Evolutionary conservation across 257 asterid genomes (phyloP), one percentile per base, ranked within the genome.

Genomic region (Nicotiana noctiflora): DNA sequence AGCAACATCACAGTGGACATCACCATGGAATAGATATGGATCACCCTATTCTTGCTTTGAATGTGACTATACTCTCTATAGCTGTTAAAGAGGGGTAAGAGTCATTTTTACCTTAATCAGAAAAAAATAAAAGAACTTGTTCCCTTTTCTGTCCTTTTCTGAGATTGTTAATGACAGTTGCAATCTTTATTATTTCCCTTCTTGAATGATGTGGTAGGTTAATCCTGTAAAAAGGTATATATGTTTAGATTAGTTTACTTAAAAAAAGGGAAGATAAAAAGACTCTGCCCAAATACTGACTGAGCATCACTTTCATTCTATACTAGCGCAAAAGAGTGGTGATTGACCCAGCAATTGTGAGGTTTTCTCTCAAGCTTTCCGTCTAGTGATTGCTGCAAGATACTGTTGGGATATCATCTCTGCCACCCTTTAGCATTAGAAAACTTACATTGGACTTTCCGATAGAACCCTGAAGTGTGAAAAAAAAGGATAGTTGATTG

Each of bases 11-110:
- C 19, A 17, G 85, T 34, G 97, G 97, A 46, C 97, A 92, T 85
- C 86, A 88, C 86, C 98, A 91, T 87, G 98, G 92, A 83, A 87
- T 95, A 29, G 98, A 94, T 88, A 89, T 95, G 97, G 93, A 91
- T 64, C 97, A 95, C 86, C 98, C 98, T 17, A 56, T 92, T 83
- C 92, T 95, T 31, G 99, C 99, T 8, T 84, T 95, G 89, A 90
- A 89, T 87, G 90, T 92, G 97, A 86, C 94, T 59, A 56, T 91
- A 81, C 83, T 90, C 70, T 94, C 98, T 60, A 95, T 94, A 75
- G 97, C 88, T 85, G 89, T 94, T 80, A 92, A 95, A 89, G 99
- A 95, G 92, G 97, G 97, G 99, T 95, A 92, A 44, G 79, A 83
- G 70, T 75, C 81, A 76, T 80, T 78, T 79, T 25, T 76, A 76